Percentiles rank a stretch among this genome's conserved stretches.
These are phyloP conservation scores for Tanacetum coccineum DNA, from an alignment of 129 eudicot species.

Conservation along the genomic window DNA sequence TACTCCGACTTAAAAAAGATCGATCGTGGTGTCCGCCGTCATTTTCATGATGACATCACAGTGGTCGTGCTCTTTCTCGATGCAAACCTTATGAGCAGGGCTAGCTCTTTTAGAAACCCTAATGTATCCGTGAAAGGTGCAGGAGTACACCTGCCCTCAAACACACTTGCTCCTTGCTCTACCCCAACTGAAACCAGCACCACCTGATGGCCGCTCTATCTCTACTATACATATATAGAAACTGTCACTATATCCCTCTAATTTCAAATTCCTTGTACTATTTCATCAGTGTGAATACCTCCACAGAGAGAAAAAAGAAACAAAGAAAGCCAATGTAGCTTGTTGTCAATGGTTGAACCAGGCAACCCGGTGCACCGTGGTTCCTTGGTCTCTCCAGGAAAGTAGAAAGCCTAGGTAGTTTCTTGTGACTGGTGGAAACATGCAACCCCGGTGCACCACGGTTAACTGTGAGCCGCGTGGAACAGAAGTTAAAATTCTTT, in stretches of 20 bases:
- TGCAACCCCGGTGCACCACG: conserved; percentile 30
- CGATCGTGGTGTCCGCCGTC: conserved; percentile 92
- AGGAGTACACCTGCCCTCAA: conserved; percentile 49
- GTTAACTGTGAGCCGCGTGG: conserved; percentile 19
- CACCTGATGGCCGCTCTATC: conserved; percentile 28
- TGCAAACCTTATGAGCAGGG: conserved; percentile 66
- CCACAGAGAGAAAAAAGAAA: conserved; percentile 6
- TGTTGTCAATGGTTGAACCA: conserved; percentile 14
- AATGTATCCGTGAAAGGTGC: conserved; percentile 77
- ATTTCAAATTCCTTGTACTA: conserved; percentile 22
- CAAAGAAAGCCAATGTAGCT: conserved; percentile 16
- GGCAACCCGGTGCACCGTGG: conserved; percentile 30
- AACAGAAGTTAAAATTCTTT: conserved; percentile 18
- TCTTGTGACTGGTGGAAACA: conserved; percentile 11
- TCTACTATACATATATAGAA: conserved; percentile 27
- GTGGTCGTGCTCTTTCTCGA: conserved; percentile 74
- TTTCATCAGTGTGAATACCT: conserved; percentile 33
- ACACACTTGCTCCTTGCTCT: conserved; percentile 52
- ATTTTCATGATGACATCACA: conserved; percentile 91
- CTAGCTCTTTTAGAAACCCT: conserved; percentile 51
- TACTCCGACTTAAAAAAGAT: conserved; percentile 84
- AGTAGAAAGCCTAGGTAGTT: no score
- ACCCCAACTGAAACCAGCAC: conserved; percentile 3
- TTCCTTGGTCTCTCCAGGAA: conserved; percentile 19
- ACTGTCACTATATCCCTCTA: conserved; percentile 21